A percentile compares a stretch with the other conserved stretches of the same genome.
Conservation (phyloP, 73 alveolate species). For the Paramecium sexaurelia region DNA sequence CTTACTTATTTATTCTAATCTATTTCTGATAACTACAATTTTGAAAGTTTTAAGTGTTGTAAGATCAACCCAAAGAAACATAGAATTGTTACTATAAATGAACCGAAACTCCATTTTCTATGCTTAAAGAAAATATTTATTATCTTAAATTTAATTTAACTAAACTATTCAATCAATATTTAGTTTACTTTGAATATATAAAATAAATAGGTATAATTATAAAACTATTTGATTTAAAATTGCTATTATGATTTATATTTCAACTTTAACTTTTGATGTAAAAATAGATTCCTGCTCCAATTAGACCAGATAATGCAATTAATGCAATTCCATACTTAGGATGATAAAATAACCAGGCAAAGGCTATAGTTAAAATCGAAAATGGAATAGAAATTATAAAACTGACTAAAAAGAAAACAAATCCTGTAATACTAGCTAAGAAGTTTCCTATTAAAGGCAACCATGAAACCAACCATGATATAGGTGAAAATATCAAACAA, state of each 20-base stretch:
- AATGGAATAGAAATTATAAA: constrained; percentile 6
- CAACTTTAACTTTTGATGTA: background rate
- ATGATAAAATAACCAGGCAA: constrained; percentile 18
- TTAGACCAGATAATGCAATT: background rate
- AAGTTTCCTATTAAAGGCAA: background rate
- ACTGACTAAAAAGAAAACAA: background rate
- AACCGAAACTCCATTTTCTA: no score
- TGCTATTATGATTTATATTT: background rate
- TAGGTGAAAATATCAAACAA: background rate
- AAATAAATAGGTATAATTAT: no score
- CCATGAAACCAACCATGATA: background rate
- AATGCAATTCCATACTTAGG: constrained; percentile 31
- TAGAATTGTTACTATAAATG: no score
- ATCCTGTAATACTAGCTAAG: background rate
- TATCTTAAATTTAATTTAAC: no score
- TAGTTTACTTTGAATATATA: no score
- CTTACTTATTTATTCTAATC: no score
- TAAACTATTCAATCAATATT: no score
- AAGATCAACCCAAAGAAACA: no score
- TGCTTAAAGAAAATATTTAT: no score
- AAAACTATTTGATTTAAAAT: no score
- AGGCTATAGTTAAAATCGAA: background rate
- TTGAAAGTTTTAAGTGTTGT: no score
- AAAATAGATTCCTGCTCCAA: background rate
- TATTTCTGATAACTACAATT: no score